Conservation (phyloP, 768 basidiomycete genomes). For the Termitomyces sp. region DNA sequence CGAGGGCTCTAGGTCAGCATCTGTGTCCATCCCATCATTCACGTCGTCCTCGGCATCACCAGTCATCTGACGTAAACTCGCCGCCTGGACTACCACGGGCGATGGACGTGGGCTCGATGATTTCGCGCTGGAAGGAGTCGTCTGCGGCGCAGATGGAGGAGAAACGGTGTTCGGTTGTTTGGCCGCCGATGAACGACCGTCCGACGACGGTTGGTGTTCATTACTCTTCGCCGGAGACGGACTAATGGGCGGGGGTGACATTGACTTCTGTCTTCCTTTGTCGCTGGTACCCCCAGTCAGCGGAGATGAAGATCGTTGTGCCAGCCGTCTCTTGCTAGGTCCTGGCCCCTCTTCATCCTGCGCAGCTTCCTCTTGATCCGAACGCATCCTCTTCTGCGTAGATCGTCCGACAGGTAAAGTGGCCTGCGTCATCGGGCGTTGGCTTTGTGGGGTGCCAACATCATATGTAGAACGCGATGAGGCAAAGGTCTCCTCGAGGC, state of each 20-base stretch:
- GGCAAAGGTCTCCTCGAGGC: conserved; percentile 56
- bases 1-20: conserved; percentile 1
- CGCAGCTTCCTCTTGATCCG: neutral
- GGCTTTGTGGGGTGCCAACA: conserved; percentile 29
- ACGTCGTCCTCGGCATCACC: neutral
- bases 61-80: neutral
- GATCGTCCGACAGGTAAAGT: neutral
- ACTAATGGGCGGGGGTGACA: neutral
- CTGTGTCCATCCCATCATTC: conserved; percentile 9
- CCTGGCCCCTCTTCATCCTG: neutral
- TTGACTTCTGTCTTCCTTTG: too few species aligned
- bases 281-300: too few species aligned
- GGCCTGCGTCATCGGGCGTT: neutral
- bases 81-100: neutral
- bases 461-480: conserved; percentile 73
- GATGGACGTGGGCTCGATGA: neutral
- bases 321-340: conserved; percentile 6
- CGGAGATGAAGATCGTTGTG: neutral
- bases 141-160: neutral
- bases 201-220: neutral
- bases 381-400: conserved; percentile 11
- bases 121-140: neutral
- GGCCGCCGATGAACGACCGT: neutral
- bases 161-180: neutral
- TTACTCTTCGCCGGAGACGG: neutral